A percentile compares a stretch with the other conserved stretches of the same genome.
These are phyloP conservation scores for Moesziomyces sp. DNA, from an alignment of 1,284 basidiomycete species.

Conservation along the genomic window DNA sequence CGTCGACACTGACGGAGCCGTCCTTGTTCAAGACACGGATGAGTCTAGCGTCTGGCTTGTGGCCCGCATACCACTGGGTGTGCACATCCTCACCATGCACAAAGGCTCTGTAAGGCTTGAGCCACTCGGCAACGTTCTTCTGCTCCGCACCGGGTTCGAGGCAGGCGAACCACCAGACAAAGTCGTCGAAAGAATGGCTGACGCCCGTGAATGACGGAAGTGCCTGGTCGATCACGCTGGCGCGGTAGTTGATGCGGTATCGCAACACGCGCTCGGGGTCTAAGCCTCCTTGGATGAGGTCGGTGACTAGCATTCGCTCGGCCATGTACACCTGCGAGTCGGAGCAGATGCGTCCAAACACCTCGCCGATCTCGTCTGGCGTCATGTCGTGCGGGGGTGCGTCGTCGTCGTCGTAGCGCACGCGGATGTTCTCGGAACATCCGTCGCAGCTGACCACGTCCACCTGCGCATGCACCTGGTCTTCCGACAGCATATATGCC, in stretches of 20 bases:
- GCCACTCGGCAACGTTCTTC: constrained; percentile 11
- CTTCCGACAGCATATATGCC: constrained; percentile 17
- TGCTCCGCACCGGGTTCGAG: constrained; percentile 5
- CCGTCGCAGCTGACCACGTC: constrained; percentile 40
- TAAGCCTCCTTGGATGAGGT: constrained; percentile 22
- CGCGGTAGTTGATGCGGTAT: constrained; percentile 43
- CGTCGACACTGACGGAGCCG: constrained; percentile 10
- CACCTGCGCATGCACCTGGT: constrained; percentile 21
- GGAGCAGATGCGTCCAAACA: constrained; percentile 29
- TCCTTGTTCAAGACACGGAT: constrained; percentile 17
- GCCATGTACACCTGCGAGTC: constrained; percentile 52
- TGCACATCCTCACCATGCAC: constrained; percentile 17
- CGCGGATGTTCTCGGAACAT: constrained; percentile 39
- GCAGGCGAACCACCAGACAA: constrained; percentile 34
- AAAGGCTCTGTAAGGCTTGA: constrained; percentile 20
- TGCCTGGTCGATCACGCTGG: constrained; percentile 9
- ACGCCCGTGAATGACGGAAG: constrained; percentile 26
- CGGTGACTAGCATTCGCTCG: constrained; percentile 36
- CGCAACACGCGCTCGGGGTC: constrained; percentile 13
- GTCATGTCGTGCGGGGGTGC: background rate
- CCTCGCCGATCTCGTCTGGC: constrained; percentile 11
- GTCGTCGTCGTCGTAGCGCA: constrained; percentile 24
- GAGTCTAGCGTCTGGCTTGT: constrained; percentile 3
- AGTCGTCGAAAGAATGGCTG: constrained; percentile 48
- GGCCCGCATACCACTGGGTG: constrained; percentile 16